phyloP scores from a whole-genome alignment of 2,329 filamentous ascomycete genomes.

The Chaetomium sp. region DNA sequence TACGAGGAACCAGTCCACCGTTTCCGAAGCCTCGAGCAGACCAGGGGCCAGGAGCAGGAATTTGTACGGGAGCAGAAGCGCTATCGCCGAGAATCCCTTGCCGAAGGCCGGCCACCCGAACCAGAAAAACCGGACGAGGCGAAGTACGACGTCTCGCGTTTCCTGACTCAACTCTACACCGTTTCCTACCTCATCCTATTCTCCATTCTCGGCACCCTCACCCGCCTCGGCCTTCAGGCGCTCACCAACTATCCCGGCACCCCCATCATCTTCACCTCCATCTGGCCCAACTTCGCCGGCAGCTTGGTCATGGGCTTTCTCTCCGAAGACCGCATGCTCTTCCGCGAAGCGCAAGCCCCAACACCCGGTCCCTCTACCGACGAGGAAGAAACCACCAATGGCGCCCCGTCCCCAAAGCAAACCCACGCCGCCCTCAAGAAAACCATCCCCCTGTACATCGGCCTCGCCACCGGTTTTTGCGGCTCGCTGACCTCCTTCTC shows the following conservation, averaged over 20 bases:
- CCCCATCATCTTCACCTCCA: conserved; percentile 70
- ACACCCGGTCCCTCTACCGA: conserved; percentile 36
- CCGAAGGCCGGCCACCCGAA: conserved; percentile 4
- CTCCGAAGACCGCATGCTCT: conserved; percentile 74
- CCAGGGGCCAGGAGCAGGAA: conserved; percentile 37
- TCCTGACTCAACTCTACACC: conserved; percentile 66
- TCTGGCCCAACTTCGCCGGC: conserved; percentile 89
- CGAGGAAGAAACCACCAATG: conserved; percentile 39
- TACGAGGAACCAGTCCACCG: conserved; percentile 42
- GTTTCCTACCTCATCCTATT: conserved; percentile 84
- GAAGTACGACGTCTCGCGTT: conserved; percentile 46
- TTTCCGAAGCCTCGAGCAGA: conserved; percentile 46
- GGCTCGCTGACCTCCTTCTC: conserved; percentile 83
- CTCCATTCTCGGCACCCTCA: conserved; percentile 80
- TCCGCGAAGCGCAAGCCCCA: conserved; percentile 51
- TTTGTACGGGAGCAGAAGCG: conserved; percentile 29
- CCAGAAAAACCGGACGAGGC: conserved; percentile 9
- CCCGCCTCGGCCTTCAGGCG: conserved; percentile 76
- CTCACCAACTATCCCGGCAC: conserved; percentile 77
- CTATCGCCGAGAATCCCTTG: conserved; percentile 7
- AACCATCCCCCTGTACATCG: conserved; percentile 84
- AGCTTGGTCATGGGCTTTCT: conserved; percentile 85
- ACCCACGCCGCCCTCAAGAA: conserved; percentile 71
- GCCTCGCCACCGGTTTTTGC: conserved; percentile 68
- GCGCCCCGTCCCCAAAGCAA: conserved; percentile 53